Base-by-base conservation (phyloP, 345 rosid species). In the Dovyalis caffra region DNA sequence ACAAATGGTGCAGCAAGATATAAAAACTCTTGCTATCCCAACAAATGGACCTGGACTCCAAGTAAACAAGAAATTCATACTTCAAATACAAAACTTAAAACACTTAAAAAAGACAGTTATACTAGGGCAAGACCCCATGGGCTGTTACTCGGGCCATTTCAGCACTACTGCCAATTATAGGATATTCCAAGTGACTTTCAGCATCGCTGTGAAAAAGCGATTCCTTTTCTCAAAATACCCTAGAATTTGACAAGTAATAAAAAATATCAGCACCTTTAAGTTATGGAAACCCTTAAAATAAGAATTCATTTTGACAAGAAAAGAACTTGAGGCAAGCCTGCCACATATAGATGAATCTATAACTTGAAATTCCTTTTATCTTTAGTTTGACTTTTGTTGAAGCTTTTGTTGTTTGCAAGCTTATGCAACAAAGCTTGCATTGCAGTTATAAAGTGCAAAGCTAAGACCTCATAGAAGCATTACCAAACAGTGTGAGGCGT, bases 401-500 rank as follows among this genome's bases (percentile, higher is more conserved):
- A 25, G 26, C 20, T 35, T 32, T 57, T 49, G 43, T 31, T 40
- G 45, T 66, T 66, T 14, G 33, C 60, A 71, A 37, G 8, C 58
- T 56, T 71, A 47, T 47, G 61, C 9, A 4, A 25, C 18, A 56
- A n/a, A 32, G 49, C 31, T 4, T 34, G 47, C 20, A 47, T 69
- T 34, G 23, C 6, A 63, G 60, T 33, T 70, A 49, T 34, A 4
- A 34, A 61, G 23, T 49, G 18, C 65, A 29, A 2, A 71, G 28
- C 43, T 72, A 65, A 64, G 45, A 66, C 18, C 14, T 7, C 64
- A 74, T 47, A 74, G 70, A 83, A 82, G 69, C 60, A 84, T 80
- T 91, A 95, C 99, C 99, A 83, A 71, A 90, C 95, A 80, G 87
- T 90, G 56, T 92, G 99, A 9, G 99, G 99, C 56, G 99, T 92